phyloP scores from a whole-genome alignment of 768 basidiomycete species.

The Strobilomyces confusus region DNA sequence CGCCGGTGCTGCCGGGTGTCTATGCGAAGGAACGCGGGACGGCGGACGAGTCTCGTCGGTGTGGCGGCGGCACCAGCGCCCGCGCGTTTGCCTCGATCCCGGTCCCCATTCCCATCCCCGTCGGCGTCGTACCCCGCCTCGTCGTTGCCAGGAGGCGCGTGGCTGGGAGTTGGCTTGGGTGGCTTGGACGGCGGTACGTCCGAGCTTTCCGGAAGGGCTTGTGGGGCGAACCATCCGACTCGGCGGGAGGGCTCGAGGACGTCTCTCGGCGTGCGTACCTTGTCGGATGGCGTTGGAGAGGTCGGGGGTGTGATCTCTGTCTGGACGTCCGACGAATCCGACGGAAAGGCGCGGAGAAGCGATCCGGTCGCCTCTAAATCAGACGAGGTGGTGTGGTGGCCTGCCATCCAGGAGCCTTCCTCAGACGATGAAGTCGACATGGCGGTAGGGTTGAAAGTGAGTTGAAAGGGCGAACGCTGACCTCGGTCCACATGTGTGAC shows the following conservation, averaged over 20 bases:
- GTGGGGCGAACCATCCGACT: slow-evolving; percentile 4
- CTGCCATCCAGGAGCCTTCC: slow-evolving; percentile 1
- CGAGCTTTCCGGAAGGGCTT: not conserved
- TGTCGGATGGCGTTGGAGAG: slow-evolving; percentile 17
- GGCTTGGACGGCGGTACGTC: not conserved
- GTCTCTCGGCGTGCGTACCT: slow-evolving; percentile 4
- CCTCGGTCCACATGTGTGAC: slow-evolving; percentile 5
- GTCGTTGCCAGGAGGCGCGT: slow-evolving; percentile 1
- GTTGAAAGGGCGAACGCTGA: not conserved
- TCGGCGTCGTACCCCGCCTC: slow-evolving; percentile 28
- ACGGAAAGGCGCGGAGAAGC: slow-evolving; percentile 7
- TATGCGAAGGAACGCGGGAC: slow-evolving; percentile 19
- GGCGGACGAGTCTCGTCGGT: not conserved
- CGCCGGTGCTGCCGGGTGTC: slow-evolving; percentile 25
- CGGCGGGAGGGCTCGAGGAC: slow-evolving; percentile 12
- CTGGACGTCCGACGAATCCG: slow-evolving; percentile 14
- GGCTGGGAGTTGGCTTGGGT: not conserved
- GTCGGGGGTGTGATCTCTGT: slow-evolving; percentile 19
- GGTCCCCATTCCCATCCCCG: slow-evolving; percentile 2
- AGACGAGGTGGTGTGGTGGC: slow-evolving; percentile 4
- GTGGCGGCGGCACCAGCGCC: not conserved
- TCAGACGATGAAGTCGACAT: slow-evolving; percentile 14
- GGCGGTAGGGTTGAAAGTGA: not conserved
- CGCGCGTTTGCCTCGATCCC: not conserved
- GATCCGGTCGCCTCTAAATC: slow-evolving; percentile 11